These are phyloP conservation scores for Phoma sp. DNA, from an alignment of 2,329 filamentous ascomycete species.

Conservation along the genomic window DNA sequence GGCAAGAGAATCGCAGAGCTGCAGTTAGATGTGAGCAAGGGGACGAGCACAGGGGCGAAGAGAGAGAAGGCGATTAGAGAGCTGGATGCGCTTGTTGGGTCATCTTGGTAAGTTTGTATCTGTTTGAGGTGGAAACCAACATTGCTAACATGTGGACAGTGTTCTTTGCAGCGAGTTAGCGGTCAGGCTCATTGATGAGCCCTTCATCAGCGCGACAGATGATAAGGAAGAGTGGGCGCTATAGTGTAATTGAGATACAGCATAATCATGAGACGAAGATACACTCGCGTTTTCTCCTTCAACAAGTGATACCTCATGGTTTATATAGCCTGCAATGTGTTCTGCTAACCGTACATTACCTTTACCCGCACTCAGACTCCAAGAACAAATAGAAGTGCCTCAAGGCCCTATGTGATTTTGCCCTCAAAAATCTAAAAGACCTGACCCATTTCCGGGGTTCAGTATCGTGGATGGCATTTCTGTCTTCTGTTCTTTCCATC, in stretches of 20 bases:
- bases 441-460: no score
- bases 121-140: neutral
- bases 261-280: neutral
- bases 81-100: constrained; percentile 89
- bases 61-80: constrained; percentile 86
- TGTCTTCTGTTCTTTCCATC: no score
- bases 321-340: no score
- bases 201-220: constrained; percentile 80
- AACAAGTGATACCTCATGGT: no score
- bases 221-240: constrained; percentile 80
- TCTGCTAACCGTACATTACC: no score
- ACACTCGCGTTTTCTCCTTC: no score
- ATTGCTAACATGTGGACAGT: constrained; percentile 57
- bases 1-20: constrained; percentile 83
- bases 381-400: no score
- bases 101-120: constrained; percentile 72
- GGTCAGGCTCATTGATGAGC: constrained; percentile 92
- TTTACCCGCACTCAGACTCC: no score
- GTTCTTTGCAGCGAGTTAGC: constrained; percentile 94
- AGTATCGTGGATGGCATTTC: no score
- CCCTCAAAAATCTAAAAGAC: no score
- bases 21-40: constrained; percentile 82
- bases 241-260: constrained; percentile 21
- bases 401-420: no score
- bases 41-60: constrained; percentile 71